phyloP scores from a whole-genome alignment of 345 rosid genomes.

The Excoecaria agallocha region DNA sequence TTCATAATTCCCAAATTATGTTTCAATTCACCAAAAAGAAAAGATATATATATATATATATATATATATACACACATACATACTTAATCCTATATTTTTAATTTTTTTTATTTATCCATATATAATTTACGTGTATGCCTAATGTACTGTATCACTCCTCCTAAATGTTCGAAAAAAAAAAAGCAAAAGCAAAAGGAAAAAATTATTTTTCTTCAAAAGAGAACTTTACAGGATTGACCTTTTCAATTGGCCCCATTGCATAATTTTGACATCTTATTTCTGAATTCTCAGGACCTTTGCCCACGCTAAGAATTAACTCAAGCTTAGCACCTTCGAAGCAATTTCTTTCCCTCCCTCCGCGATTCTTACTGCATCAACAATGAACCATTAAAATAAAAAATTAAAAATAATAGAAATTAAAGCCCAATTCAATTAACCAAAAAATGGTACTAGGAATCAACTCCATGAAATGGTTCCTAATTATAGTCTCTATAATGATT shows the following conservation, averaged over 20 bases:
- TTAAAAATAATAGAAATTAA: neutral
- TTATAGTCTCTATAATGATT: slow-evolving; percentile 26
- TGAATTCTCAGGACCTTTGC: neutral
- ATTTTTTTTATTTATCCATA: too few species aligned
- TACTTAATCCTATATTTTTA: too few species aligned
- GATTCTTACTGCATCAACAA: neutral
- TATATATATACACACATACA: too few species aligned
- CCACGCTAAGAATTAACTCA: neutral
- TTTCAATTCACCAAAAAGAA: too few species aligned
- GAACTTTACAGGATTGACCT: neutral
- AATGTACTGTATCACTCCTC: too few species aligned
- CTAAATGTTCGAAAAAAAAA: too few species aligned
- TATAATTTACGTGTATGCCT: too few species aligned
- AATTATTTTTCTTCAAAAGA: too few species aligned
- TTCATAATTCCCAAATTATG: too few species aligned
- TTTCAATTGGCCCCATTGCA: neutral
- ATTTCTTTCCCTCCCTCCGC: neutral
- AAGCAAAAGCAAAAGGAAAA: too few species aligned
- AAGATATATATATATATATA: too few species aligned
- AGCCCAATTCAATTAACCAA: neutral
- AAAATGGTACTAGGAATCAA: slow-evolving; percentile 21
- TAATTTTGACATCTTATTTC: too few species aligned
- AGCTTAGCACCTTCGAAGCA: neutral
- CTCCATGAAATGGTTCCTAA: slow-evolving; percentile 31
- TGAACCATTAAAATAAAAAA: neutral